Percentiles rank a stretch among this genome's conserved stretches.
These are phyloP conservation scores for Zopfochytrium polystomum DNA, from an alignment of 371 early-diverging fungal genomes.

Conservation along the genomic window DNA sequence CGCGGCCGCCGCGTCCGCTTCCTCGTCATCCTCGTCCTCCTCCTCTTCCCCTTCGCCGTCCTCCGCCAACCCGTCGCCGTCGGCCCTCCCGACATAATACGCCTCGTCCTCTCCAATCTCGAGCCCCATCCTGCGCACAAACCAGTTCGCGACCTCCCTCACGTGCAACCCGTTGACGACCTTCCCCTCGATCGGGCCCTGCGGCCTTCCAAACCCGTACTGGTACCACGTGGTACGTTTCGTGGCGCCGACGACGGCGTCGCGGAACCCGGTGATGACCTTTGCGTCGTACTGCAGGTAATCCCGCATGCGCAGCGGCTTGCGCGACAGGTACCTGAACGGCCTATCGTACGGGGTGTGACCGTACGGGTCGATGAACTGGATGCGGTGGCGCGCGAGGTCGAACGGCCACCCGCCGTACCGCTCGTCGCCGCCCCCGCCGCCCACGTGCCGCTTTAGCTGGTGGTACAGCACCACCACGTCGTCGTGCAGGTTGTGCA, in stretches of 20 bases:
- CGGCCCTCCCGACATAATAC: too few species aligned
- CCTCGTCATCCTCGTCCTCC: not conserved
- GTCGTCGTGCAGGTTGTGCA: constrained; percentile 57
- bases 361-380: constrained; percentile 37
- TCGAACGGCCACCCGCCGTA: too few species aligned
- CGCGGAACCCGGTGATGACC: constrained; percentile 46
- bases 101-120: too few species aligned
- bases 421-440: constrained; percentile 12
- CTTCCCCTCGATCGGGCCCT: constrained; percentile 45
- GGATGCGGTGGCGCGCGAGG: constrained; percentile 43
- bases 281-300: constrained; percentile 32
- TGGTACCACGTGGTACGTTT: constrained; percentile 54
- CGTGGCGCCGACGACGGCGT: constrained; percentile 45
- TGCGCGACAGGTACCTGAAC: constrained; percentile 39
- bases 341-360: constrained; percentile 35
- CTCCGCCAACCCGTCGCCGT: constrained; percentile 10
- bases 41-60: not conserved
- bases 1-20: not conserved
- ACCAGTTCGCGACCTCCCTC: constrained; percentile 43
- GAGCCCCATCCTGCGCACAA: constrained; percentile 31
- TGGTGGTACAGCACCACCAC: constrained; percentile 40
- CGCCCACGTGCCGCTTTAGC: constrained; percentile 34
- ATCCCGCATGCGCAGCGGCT: constrained; percentile 31
- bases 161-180: constrained; percentile 41
- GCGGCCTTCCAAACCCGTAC: constrained; percentile 50